A percentile compares a stretch with the other conserved stretches of the same genome.
Evolutionary conservation across 371 early-diverging fungal species (phyloP).

Genomic region (Mucor piriformis): DNA sequence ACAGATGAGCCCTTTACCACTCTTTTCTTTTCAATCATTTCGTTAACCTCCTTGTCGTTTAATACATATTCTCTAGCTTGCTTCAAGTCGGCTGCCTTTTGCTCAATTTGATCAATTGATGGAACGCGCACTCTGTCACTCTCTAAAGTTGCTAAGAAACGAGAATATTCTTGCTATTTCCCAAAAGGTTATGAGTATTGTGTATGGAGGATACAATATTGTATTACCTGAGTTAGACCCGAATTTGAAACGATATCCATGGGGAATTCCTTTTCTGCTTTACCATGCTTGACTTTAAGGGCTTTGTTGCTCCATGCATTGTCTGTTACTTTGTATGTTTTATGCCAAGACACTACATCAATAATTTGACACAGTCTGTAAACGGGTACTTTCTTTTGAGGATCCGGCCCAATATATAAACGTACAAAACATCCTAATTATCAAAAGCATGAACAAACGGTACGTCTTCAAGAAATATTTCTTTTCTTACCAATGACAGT

Average conservation of each 20-base stretch:
- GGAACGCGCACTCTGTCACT: slow-evolving; percentile 54
- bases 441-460: too few species aligned
- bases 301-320: slow-evolving; percentile 62
- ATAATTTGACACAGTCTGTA: slow-evolving; percentile 70
- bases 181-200: slow-evolving; percentile 13
- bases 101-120: slow-evolving; percentile 54
- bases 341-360: slow-evolving; percentile 62
- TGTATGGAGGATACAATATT: neutral
- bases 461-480: too few species aligned
- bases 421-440: slow-evolving; percentile 61
- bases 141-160: slow-evolving; percentile 56
- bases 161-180: slow-evolving; percentile 56
- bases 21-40: slow-evolving; percentile 62
- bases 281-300: slow-evolving; percentile 68
- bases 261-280: slow-evolving; percentile 64
- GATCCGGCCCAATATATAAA: slow-evolving; percentile 62
- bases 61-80: slow-evolving; percentile 67
- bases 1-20: slow-evolving; percentile 48
- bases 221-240: slow-evolving; percentile 52
- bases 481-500: slow-evolving; percentile 57
- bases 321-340: slow-evolving; percentile 63
- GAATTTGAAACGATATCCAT: slow-evolving; percentile 80
- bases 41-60: slow-evolving; percentile 64
- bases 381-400: slow-evolving; percentile 45
- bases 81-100: slow-evolving; percentile 60